Conservation (phyloP, 768 basidiomycete species). For the Boletus rubescentipes region DNA sequence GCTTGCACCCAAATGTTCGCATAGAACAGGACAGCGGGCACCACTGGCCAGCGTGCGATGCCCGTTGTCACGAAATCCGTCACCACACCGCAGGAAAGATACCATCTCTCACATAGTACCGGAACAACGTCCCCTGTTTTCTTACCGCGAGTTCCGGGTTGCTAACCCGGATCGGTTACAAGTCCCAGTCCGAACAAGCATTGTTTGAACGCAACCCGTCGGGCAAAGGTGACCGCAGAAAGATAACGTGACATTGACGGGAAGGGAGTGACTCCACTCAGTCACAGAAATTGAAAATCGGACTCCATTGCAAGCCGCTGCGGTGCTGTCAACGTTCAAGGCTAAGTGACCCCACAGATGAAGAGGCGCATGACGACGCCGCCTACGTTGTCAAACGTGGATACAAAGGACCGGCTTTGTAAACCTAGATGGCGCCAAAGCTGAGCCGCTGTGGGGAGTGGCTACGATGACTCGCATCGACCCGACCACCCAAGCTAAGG, state of each 20-base stretch:
- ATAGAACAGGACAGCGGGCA: not conserved
- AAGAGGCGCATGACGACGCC: not conserved
- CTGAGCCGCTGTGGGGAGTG: too few species aligned
- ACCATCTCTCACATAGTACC: not conserved
- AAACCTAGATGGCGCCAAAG: too few species aligned
- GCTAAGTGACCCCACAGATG: not conserved
- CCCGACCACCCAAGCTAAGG: too few species aligned
- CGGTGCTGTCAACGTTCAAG: not conserved
- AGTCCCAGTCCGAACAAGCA: not conserved
- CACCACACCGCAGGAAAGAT: not conserved
- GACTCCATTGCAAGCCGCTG: not conserved
- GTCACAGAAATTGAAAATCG: not conserved
- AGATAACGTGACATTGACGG: not conserved
- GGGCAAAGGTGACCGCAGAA: not conserved
- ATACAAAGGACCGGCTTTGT: not conserved
- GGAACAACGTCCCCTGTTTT: not conserved
- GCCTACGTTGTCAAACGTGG: not conserved
- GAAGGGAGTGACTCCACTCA: not conserved
- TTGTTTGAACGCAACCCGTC: not conserved
- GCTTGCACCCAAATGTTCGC: not conserved
- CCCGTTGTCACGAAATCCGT: not conserved
- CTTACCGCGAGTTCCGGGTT: not conserved
- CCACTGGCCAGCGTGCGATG: conserved; percentile 15
- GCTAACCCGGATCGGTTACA: not conserved
- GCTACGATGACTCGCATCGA: not conserved